These are phyloP conservation scores for Quercus engelmannii DNA, from an alignment of 306 rosid genomes.

Conservation along the genomic window DNA sequence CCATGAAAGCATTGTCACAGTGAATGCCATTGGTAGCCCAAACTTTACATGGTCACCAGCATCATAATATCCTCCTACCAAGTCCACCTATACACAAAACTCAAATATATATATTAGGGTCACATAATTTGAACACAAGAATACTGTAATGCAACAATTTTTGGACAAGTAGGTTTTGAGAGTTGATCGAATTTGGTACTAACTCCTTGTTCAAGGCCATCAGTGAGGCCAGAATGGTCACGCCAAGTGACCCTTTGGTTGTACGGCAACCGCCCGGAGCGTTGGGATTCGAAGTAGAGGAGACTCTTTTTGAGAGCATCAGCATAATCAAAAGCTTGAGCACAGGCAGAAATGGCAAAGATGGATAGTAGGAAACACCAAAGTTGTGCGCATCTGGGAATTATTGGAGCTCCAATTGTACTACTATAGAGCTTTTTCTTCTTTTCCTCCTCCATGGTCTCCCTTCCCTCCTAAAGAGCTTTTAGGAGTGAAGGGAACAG, in stretches of 20 bases:
- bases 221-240: slow-evolving; percentile 94
- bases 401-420: slow-evolving; percentile 1
- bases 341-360: slow-evolving; percentile 19
- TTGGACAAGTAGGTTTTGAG: slow-evolving; percentile 1
- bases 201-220: slow-evolving; percentile 91
- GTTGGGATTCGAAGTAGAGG: slow-evolving; percentile 91
- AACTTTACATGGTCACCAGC: slow-evolving; percentile 99
- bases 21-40: slow-evolving; percentile 96
- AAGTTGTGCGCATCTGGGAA: slow-evolving; percentile 19
- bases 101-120: neutral
- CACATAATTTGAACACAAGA: neutral
- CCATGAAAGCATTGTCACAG: slow-evolving; percentile 97
- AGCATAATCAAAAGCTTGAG: slow-evolving; percentile 52
- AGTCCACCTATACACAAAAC: slow-evolving; percentile 59
- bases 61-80: slow-evolving; percentile 96
- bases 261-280: slow-evolving; percentile 88
- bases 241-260: slow-evolving; percentile 96
- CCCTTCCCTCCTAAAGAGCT: slow-evolving; percentile 45
- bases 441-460: slow-evolving; percentile 31
- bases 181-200: neutral
- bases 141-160: neutral
- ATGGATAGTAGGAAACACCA: slow-evolving; percentile 29
- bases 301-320: slow-evolving; percentile 88
- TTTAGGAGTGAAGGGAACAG: slow-evolving; percentile 50
- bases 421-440: neutral